Evolutionary conservation across 768 basidiomycete genomes (phyloP), one percentile per base, ranked within the genome.

Genomic region (Wakefieldia striispora): DNA sequence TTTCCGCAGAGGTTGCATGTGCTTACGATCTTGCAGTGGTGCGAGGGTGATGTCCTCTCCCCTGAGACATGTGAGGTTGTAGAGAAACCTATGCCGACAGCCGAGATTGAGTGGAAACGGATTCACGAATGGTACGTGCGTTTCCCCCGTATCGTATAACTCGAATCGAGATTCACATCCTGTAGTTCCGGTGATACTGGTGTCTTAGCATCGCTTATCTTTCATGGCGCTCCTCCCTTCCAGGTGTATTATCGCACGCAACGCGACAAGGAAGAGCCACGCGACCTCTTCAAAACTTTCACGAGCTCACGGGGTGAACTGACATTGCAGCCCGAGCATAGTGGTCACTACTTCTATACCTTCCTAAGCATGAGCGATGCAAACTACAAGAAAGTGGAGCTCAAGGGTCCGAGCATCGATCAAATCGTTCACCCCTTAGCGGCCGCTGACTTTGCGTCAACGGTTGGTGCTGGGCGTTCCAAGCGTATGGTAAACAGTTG

Each of bases 201-300:
- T 8, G 90, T 95, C 40, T 86, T 86, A 12, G 93, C 90, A 3
- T 83, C 87, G 4, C 80, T 97, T 43, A 79, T 94, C 49, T 76
- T 98, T 42, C 88, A 86, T 43, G 95, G 95, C 14, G 86, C 86
- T 4, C 86, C 94, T 23, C 95, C 95, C 6, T 97, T 97, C 79
- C 77, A 79, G 42, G 81, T 95, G 11, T 81, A 81, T 61, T 97
- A 94, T 67, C 80, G 76, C 12, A 79, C 81, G 49, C 84, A 89
- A 60, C 80, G 83, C 41, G 80, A 92, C 69, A 76, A 79, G 16
- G 85, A 88, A 58, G 66, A 80, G 5, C 71, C 83, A 17, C 77
- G 75, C 1, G 83, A 88, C 59, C 67, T 75, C 35, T 71, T 76
- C 41, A 77, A 85, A 63, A 77, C 77, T 2, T 86, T 89, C 60